Evolutionary conservation across 352 stramenopile genomes (phyloP).

Genomic region (Globisporangium camurandrum): DNA sequence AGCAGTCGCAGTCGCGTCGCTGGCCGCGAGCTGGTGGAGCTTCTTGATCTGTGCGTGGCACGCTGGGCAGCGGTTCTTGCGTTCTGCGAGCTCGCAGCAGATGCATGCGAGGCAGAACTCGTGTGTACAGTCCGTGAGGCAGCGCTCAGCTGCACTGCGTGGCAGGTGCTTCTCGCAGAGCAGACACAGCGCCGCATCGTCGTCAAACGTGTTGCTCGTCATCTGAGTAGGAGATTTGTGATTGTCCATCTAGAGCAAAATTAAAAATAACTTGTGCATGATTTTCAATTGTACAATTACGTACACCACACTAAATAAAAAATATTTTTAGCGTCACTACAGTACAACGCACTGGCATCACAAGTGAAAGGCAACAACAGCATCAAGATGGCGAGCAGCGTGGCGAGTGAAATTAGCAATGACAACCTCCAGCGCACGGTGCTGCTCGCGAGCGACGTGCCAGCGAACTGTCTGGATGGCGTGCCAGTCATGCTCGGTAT

Average conservation of each 20-base stretch:
- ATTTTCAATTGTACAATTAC: neutral
- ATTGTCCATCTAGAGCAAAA: neutral
- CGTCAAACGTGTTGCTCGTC: too few relatives aligned
- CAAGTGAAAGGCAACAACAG: neutral
- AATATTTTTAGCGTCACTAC: too few relatives aligned
- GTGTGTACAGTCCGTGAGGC: slow-evolving; percentile 72
- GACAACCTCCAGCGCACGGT: slow-evolving; percentile 42
- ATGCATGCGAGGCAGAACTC: slow-evolving; percentile 74
- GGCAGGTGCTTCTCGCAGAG: slow-evolving; percentile 45
- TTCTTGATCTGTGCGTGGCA: slow-evolving; percentile 51
- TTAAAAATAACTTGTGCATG: too few relatives aligned
- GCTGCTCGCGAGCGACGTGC: slow-evolving; percentile 57
- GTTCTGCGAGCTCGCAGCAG: slow-evolving; percentile 35
- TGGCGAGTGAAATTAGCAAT: slow-evolving; percentile 1
- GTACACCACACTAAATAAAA: too few relatives aligned
- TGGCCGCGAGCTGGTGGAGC: slow-evolving; percentile 42
- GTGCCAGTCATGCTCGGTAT: slow-evolving; percentile 90
- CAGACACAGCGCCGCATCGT: slow-evolving; percentile 28
- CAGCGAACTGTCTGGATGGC: slow-evolving; percentile 44
- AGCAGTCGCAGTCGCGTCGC: slow-evolving; percentile 2
- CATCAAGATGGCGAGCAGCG: neutral
- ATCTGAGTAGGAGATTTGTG: too few relatives aligned
- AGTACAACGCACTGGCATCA: neutral
- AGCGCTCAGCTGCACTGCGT: slow-evolving; percentile 24
- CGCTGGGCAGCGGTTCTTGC: slow-evolving; percentile 63